Evolutionary conservation across 2,329 filamentous ascomycete species (phyloP).

Genomic region (Trichoderma sp.): DNA sequence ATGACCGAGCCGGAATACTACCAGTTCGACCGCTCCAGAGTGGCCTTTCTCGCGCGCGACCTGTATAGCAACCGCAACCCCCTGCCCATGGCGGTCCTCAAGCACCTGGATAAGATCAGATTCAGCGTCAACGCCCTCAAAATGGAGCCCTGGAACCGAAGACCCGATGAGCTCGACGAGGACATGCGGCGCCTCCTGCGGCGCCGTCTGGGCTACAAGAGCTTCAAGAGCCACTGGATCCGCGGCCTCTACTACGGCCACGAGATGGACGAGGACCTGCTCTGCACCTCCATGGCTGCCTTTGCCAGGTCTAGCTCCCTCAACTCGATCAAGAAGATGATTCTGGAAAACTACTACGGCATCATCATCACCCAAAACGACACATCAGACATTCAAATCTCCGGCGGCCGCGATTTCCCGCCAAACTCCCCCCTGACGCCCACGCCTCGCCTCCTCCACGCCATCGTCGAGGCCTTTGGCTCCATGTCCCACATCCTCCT

Average conservation of each 20-base stretch:
- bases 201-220: constrained; percentile 33
- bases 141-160: constrained; percentile 37
- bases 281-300: constrained; percentile 47
- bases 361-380: constrained; percentile 29
- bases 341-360: constrained; percentile 38
- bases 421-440: constrained; percentile 59
- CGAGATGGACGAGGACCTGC: constrained; percentile 41
- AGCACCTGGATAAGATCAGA: constrained; percentile 37
- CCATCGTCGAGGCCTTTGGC: constrained; percentile 70
- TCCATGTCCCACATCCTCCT: constrained; percentile 62
- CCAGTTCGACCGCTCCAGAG: constrained; percentile 46
- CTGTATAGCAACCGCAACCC: constrained; percentile 34
- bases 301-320: constrained; percentile 44
- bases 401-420: constrained; percentile 44
- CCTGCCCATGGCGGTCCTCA: constrained; percentile 28
- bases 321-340: constrained; percentile 37
- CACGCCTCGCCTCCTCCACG: constrained; percentile 58
- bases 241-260: constrained; percentile 33
- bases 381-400: constrained; percentile 32
- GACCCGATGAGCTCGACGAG: constrained; percentile 28
- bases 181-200: constrained; percentile 35
- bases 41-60: constrained; percentile 45
- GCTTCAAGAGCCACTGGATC: constrained; percentile 35
- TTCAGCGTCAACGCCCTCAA: constrained; percentile 34
- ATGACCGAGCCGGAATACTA: constrained; percentile 50